Evolutionary conservation across 1,284 basidiomycete species (phyloP).

Genomic region (Ustilago shanxiensis): DNA sequence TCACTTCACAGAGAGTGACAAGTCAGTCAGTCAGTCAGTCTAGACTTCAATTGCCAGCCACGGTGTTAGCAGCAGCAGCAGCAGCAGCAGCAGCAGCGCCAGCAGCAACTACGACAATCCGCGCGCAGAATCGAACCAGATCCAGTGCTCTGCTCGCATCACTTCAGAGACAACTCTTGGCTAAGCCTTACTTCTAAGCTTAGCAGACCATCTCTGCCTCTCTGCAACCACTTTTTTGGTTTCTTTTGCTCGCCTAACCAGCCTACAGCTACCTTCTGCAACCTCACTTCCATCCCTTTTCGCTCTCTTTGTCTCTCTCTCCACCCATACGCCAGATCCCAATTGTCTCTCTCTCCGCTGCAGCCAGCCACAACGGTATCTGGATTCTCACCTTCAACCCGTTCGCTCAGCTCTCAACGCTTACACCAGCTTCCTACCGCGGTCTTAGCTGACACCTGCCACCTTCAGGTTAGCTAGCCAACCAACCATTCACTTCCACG

Average conservation of each 20-base stretch:
- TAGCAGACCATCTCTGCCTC: conserved; percentile 5
- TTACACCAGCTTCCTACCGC: conserved; percentile 8
- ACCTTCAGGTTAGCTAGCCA: too few relatives aligned
- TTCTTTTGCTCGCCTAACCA: conserved; percentile 11
- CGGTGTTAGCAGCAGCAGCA: background rate
- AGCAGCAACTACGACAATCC: background rate
- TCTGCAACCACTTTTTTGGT: background rate
- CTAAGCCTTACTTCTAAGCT: conserved; percentile 9
- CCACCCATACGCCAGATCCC: background rate
- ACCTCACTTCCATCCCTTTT: too few relatives aligned
- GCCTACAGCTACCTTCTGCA: background rate
- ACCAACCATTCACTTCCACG: background rate
- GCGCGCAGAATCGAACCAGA: background rate
- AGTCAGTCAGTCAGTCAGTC: background rate
- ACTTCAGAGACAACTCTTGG: conserved; percentile 19
- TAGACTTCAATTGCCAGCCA: background rate
- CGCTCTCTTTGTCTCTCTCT: too few relatives aligned
- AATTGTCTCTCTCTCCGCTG: background rate
- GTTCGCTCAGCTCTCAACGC: background rate
- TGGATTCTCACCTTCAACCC: background rate
- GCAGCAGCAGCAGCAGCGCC: background rate
- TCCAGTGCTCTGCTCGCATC: background rate
- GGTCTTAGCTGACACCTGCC: conserved; percentile 7
- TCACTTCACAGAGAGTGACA: too few relatives aligned
- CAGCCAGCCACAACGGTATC: too few relatives aligned